phyloP scores from a whole-genome alignment of 345 rosid genomes.

The Diplotaxis tenuifolia region DNA sequence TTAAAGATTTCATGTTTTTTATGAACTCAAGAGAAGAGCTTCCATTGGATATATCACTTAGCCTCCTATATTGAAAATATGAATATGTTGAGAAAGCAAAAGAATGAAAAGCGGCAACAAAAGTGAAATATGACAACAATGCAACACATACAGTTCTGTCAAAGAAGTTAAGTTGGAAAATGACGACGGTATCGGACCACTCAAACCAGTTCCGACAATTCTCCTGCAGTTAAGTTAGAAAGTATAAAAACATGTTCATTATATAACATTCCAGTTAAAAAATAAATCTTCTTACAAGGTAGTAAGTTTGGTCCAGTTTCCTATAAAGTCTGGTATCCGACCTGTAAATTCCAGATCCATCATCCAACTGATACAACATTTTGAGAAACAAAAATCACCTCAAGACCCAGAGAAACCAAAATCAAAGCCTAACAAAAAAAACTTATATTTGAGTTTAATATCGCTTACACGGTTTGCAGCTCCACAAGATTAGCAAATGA shows the following conservation, averaged over 20 bases:
- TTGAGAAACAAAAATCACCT: background rate
- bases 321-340: conserved; percentile 55
- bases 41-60: conserved; percentile 59
- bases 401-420: background rate
- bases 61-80: conserved; percentile 47
- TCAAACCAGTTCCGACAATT: conserved; percentile 57
- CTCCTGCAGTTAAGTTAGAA: conserved; percentile 41
- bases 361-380: conserved; percentile 42
- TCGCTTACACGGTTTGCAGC: conserved; percentile 31
- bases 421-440: conserved; percentile 5
- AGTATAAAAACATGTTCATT: background rate
- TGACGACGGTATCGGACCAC: conserved; percentile 59
- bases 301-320: conserved; percentile 48
- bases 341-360: conserved; percentile 49
- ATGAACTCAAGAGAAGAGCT: conserved; percentile 39
- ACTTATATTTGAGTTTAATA: background rate
- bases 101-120: background rate
- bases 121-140: background rate
- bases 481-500: conserved; percentile 45
- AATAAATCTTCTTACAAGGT: conserved; percentile 40
- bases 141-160: conserved; percentile 53
- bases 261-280: background rate
- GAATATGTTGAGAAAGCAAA: background rate
- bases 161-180: conserved; percentile 51
- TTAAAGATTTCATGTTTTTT: conserved; percentile 44